phyloP scores from a whole-genome alignment of 2,329 filamentous ascomycete species.

The Ophiostoma populinum region DNA sequence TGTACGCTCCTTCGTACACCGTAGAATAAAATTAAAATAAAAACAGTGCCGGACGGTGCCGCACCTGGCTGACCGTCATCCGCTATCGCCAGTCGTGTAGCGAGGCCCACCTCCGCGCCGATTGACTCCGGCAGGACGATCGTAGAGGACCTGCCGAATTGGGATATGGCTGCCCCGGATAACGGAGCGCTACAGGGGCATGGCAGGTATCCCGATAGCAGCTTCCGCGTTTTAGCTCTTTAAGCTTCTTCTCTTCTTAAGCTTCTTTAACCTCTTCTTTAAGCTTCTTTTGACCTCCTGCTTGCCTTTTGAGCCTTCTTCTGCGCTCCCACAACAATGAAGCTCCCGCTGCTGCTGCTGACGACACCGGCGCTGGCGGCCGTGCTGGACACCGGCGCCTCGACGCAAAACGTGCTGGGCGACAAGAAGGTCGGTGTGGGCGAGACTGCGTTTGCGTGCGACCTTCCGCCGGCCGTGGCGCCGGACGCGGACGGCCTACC shows the following conservation, averaged over 20 bases:
- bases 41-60: too few species aligned
- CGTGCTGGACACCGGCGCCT: constrained; percentile 1
- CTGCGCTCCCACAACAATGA: neutral
- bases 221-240: neutral
- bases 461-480: constrained; percentile 10
- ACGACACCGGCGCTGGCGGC: constrained; percentile 5
- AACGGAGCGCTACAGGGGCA: neutral
- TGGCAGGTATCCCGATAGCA: too few species aligned
- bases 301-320: too few species aligned
- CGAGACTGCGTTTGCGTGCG: constrained; percentile 7
- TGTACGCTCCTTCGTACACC: too few species aligned
- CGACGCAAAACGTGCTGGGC: too few species aligned
- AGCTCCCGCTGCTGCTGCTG: constrained; percentile 2
- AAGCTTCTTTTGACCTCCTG: neutral
- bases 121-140: too few species aligned
- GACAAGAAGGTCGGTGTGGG: neutral
- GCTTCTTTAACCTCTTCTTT: neutral
- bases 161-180: neutral
- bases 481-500: constrained; percentile 8
- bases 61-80: too few species aligned
- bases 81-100: too few species aligned
- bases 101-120: too few species aligned
- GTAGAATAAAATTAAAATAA: too few species aligned
- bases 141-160: neutral
- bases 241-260: neutral